phyloP scores from a whole-genome alignment of 139 green algal genomes.

The Chlorella vulgaris region DNA sequence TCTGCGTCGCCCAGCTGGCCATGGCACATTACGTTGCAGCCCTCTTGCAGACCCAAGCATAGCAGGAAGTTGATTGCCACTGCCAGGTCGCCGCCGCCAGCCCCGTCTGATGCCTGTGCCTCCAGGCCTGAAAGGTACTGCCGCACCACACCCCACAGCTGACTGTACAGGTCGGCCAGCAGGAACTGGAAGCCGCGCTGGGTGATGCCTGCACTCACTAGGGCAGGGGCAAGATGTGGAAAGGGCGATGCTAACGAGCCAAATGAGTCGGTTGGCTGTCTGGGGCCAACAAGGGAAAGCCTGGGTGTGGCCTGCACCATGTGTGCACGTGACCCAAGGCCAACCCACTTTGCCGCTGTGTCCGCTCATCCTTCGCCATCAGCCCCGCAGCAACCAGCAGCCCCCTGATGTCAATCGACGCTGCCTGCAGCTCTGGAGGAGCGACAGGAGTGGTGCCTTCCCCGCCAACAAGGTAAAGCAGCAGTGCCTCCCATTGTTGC shows the following conservation, averaged over 20 bases:
- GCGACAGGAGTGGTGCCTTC: neutral
- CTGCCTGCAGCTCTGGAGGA: slow-evolving; percentile 5
- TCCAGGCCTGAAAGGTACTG: slow-evolving; percentile 75
- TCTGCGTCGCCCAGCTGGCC: slow-evolving; percentile 40
- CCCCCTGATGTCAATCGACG: slow-evolving; percentile 53
- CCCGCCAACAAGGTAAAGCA: slow-evolving; percentile 63
- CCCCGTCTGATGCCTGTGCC: neutral
- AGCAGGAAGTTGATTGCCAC: slow-evolving; percentile 75
- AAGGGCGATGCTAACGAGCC: too few species aligned
- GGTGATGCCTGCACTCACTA: slow-evolving; percentile 48
- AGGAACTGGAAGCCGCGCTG: slow-evolving; percentile 82
- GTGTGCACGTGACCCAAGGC: neutral
- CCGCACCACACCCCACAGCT: slow-evolving; percentile 84
- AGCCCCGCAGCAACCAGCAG: slow-evolving; percentile 60
- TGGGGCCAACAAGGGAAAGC: too few species aligned
- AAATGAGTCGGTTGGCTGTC: too few species aligned
- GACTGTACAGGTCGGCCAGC: slow-evolving; percentile 70
- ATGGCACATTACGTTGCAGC: slow-evolving; percentile 46
- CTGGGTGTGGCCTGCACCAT: too few species aligned
- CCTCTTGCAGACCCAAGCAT: slow-evolving; percentile 81
- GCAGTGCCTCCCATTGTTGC: slow-evolving; percentile 51
- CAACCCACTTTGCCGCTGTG: slow-evolving; percentile 8
- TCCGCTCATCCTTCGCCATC: slow-evolving; percentile 26
- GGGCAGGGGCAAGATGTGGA: neutral
- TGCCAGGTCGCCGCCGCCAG: slow-evolving; percentile 13